These are phyloP conservation scores for Vitis hybrid DNA, from an alignment of 177 flowering plant species.

Conservation along the genomic window DNA sequence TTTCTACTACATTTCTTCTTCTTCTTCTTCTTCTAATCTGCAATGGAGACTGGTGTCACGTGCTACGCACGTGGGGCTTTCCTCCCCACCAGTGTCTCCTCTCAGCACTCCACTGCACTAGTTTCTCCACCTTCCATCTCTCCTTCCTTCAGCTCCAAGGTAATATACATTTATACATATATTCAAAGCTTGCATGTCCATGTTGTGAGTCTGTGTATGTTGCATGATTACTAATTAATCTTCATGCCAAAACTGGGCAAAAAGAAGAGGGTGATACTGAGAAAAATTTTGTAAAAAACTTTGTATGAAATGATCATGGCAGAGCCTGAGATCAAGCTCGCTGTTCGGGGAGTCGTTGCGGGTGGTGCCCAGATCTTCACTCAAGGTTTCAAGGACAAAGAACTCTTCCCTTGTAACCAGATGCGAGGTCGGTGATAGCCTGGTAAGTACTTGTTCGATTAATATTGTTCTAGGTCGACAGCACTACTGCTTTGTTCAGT, in stretches of 20 bases:
- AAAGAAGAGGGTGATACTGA: too few relatives aligned
- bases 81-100: slow-evolving; percentile 42
- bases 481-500: too few relatives aligned
- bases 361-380: slow-evolving; percentile 41
- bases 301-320: slow-evolving; percentile 14
- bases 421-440: slow-evolving; percentile 87
- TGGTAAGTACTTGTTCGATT: slow-evolving; percentile 47
- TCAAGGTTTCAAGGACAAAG: slow-evolving; percentile 48
- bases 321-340: slow-evolving; percentile 73
- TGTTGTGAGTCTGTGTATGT: too few relatives aligned
- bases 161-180: slow-evolving; percentile 15
- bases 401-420: slow-evolving; percentile 44
- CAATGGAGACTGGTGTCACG: slow-evolving; percentile 68
- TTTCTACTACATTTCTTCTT: not conserved
- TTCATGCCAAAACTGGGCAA: too few relatives aligned
- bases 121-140: slow-evolving; percentile 52
- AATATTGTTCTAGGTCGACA: too few relatives aligned
- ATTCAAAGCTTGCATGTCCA: not conserved
- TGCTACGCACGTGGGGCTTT: slow-evolving; percentile 57
- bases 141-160: slow-evolving; percentile 55
- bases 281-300: not conserved
- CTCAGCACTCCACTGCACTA: slow-evolving; percentile 51
- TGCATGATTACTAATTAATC: too few relatives aligned
- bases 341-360: slow-evolving; percentile 73
- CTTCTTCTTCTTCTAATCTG: not conserved